phyloP scores from a whole-genome alignment of 768 basidiomycete species.

The Coprinopsis marcescibilis region DNA sequence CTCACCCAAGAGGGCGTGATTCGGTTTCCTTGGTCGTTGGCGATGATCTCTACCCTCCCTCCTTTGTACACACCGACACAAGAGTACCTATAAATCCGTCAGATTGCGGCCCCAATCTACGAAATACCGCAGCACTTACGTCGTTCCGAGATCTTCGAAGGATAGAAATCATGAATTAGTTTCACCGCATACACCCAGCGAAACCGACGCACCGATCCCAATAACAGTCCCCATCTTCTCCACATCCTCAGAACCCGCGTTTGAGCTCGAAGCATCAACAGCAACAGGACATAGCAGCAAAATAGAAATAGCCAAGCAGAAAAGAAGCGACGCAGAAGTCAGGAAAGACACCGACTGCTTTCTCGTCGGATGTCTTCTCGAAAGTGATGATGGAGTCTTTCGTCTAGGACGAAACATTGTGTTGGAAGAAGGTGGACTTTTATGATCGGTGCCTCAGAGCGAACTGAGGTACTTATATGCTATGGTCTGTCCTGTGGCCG shows the following conservation, averaged over 20 bases:
- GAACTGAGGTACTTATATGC: no score
- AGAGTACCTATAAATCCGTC: no score
- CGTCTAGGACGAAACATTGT: slow-evolving; percentile 3
- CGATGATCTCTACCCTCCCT: slow-evolving; percentile 68
- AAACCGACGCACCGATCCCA: slow-evolving; percentile 55
- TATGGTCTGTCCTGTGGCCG: no score
- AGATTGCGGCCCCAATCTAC: no score
- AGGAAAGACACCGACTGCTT: slow-evolving; percentile 7
- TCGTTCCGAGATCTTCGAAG: slow-evolving; percentile 68
- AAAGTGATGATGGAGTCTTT: neutral
- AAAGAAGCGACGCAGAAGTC: slow-evolving; percentile 40
- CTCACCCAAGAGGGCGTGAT: slow-evolving; percentile 91
- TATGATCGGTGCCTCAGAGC: neutral
- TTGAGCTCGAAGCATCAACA: slow-evolving; percentile 18
- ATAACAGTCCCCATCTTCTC: slow-evolving; percentile 75
- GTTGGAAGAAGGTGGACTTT: neutral
- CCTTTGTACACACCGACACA: slow-evolving; percentile 51
- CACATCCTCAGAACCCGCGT: slow-evolving; percentile 37
- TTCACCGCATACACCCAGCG: slow-evolving; percentile 7
- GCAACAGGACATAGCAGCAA: slow-evolving; percentile 62
- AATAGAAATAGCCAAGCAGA: slow-evolving; percentile 53
- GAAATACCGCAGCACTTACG: no score
- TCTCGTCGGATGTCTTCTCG: slow-evolving; percentile 6
- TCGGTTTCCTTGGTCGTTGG: slow-evolving; percentile 85
- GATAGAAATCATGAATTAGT: slow-evolving; percentile 16